Percentiles rank a stretch among this genome's conserved stretches.
Conservation (phyloP, 2,329 filamentous ascomycete species). For the Cordyceps farinosa region DNA sequence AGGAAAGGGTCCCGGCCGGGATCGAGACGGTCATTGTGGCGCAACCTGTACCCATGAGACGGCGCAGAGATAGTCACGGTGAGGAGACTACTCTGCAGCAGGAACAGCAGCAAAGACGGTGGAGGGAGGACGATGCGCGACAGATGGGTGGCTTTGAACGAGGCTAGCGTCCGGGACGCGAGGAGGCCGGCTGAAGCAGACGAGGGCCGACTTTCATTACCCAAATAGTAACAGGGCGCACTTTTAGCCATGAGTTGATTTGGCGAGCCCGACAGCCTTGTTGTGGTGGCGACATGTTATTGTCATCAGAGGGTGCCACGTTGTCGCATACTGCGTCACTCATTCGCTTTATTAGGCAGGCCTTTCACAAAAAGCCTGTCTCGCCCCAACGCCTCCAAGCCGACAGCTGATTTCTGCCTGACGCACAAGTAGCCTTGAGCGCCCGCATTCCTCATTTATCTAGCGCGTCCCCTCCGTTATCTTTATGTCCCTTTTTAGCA, state of each 20-base stretch:
- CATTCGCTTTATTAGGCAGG: too few species aligned
- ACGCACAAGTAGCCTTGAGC: too few species aligned
- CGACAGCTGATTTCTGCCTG: too few species aligned
- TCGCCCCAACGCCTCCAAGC: too few species aligned
- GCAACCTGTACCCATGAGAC: conserved; percentile 53
- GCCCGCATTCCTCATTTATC: too few species aligned
- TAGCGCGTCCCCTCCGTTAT: too few species aligned
- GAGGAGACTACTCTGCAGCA: conserved; percentile 15
- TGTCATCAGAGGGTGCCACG: too few species aligned
- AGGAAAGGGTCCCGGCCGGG: conserved; percentile 66
- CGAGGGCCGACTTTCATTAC: not conserved
- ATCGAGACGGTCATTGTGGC: conserved; percentile 81
- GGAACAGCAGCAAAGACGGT: conserved; percentile 21
- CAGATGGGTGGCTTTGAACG: conserved; percentile 28
- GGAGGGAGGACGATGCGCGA: conserved; percentile 25
- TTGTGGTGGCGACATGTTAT: not conserved
- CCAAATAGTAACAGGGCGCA: not conserved
- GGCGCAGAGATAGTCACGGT: conserved; percentile 18
- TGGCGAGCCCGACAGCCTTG: not conserved
- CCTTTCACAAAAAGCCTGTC: too few species aligned
- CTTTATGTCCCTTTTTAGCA: too few species aligned
- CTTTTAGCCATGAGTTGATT: conserved; percentile 16
- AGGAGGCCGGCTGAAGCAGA: not conserved
- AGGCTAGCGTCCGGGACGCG: conserved; percentile 13
- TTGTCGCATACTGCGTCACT: too few species aligned